Evolutionary conservation across 2,329 filamentous ascomycete genomes (phyloP), one percentile per base, ranked within the genome.

Genomic region (Phyllosticta citrichinensis): DNA sequence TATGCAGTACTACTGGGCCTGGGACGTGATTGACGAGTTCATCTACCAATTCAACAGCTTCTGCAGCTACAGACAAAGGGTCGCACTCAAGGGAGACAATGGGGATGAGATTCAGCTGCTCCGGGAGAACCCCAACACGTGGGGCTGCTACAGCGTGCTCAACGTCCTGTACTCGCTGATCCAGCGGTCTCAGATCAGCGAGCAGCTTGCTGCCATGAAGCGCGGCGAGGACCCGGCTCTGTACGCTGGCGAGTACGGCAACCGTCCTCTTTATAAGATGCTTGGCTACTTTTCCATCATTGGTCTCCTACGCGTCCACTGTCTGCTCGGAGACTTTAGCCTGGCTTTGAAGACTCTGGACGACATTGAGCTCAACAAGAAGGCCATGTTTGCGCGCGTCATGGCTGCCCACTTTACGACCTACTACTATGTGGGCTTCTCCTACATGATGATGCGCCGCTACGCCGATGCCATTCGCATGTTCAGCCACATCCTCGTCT

Each of bases 1-100:
- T 30, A 53, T 47, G 47, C 62, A 97, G 91, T 95, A 96, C 80
- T 97, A 93, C 81, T 99, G 94, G 94, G 94, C 94, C 52, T 99
- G 94, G 94, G 94, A 99, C 76, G 93, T 97, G 68, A 97, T 99
- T 78, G 94, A 99, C 77, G 94, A 99, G 78, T 99, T 99, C 81
- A 97, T 99, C 79, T 99, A 99, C 82, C 94, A 99, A 77, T 99
- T 99, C 83, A 97, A 99, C 83, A 95, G 92, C 63, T 99, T 99
- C 83, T 97, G 91, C 75, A 91, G 91, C 65, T 97, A 97, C 83
- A 87, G 94, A 72, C 91, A 95, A 76, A 87, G 91, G 67, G 86
- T 96, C 68, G 94, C 94, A 65, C 85, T 91, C 68, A 85, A 81
- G 80, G 85, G 76, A 80, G 83, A 88, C 75, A 96, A 93, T 76